Evolutionary conservation across 2,329 filamentous ascomycete genomes (phyloP).

Genomic region (Moelleriella libera): DNA sequence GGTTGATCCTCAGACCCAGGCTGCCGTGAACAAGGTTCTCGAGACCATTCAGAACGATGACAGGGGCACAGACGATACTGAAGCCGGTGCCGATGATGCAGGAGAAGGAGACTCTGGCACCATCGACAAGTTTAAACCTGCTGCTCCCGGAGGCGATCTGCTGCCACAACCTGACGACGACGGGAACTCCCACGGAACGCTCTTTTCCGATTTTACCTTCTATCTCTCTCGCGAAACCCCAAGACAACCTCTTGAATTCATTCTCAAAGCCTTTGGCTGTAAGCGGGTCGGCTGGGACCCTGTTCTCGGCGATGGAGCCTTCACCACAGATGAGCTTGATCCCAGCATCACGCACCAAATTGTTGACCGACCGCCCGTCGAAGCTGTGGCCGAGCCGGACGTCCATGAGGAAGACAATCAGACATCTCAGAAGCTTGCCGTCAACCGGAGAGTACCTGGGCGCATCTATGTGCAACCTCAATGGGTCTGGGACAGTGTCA

Average conservation of each 20-base stretch:
- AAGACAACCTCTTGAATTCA: conserved; percentile 78
- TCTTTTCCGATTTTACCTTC: conserved; percentile 83
- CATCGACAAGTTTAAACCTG: conserved; percentile 86
- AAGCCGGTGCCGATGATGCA: conserved; percentile 21
- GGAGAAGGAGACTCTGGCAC: conserved; percentile 30
- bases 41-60: conserved; percentile 48
- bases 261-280: conserved; percentile 87
- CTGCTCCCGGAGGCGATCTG: conserved; percentile 71
- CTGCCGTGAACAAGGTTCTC: conserved; percentile 55
- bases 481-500: conserved; percentile 97
- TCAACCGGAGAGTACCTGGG: conserved; percentile 70
- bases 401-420: conserved; percentile 43
- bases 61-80: conserved; percentile 21
- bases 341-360: conserved; percentile 90
- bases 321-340: conserved; percentile 79
- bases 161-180: conserved; percentile 63
- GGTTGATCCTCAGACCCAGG: conserved; percentile 48
- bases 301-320: conserved; percentile 81
- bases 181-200: conserved; percentile 51
- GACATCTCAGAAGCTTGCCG: conserved; percentile 41
- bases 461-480: conserved; percentile 90
- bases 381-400: conserved; percentile 36
- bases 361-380: conserved; percentile 74
- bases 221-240: conserved; percentile 91
- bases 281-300: conserved; percentile 92